Evolutionary conservation across 768 basidiomycete genomes (phyloP).

Genomic region (Asterophora parasitica): DNA sequence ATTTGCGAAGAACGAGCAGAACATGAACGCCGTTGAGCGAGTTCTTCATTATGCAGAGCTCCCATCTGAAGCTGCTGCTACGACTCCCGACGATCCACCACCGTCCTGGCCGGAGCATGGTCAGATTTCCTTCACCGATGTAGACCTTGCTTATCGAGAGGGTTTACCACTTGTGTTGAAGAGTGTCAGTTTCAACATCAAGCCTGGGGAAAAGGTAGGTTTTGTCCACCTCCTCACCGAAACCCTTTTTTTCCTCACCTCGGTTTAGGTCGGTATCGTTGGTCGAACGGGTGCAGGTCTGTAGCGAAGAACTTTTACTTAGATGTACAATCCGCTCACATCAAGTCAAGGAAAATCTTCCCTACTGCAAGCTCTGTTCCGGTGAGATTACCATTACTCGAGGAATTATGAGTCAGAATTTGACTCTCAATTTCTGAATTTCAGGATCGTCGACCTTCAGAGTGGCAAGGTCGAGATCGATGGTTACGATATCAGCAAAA

Average conservation of each 20-base stretch:
- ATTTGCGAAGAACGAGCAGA: constrained; percentile 60
- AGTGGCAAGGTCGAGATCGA: constrained; percentile 57
- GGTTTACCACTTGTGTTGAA: constrained; percentile 64
- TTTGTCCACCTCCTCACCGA: no score
- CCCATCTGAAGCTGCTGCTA: constrained; percentile 45
- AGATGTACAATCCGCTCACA: not conserved
- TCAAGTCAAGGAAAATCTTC: constrained; percentile 44
- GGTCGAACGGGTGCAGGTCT: constrained; percentile 43
- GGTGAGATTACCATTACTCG: constrained; percentile 26
- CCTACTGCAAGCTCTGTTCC: constrained; percentile 51
- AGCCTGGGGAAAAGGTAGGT: constrained; percentile 62
- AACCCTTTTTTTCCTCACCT: no score
- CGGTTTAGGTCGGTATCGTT: constrained; percentile 38
- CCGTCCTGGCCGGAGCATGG: constrained; percentile 49
- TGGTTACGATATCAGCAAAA: constrained; percentile 42
- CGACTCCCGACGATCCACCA: constrained; percentile 41
- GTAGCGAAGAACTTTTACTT: not conserved
- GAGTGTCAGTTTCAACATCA: constrained; percentile 49
- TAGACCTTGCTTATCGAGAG: constrained; percentile 54
- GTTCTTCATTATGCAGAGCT: constrained; percentile 66
- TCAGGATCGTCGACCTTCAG: constrained; percentile 55
- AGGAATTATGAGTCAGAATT: not conserved
- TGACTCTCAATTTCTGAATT: not conserved
- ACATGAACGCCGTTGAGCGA: constrained; percentile 72
- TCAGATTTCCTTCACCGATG: constrained; percentile 48